phyloP scores from a whole-genome alignment of 768 basidiomycete species.

The Neoboletus subvelutipes region DNA sequence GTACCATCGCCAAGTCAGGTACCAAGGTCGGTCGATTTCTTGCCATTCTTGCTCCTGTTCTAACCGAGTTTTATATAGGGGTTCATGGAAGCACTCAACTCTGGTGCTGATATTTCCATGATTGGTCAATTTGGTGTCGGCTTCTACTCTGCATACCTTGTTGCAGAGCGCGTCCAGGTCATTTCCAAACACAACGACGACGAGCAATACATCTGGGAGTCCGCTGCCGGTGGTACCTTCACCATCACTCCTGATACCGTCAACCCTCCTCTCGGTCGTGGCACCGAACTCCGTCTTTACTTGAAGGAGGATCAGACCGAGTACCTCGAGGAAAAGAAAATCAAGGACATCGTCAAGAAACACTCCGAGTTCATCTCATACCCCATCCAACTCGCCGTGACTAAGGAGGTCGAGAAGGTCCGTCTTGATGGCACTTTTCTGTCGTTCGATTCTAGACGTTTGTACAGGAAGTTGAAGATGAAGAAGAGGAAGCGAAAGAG shows the following conservation, averaged over 20 bases:
- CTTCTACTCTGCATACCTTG: slow-evolving; percentile 99
- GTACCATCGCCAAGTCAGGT: slow-evolving; percentile 93
- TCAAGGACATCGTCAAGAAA: slow-evolving; percentile 99
- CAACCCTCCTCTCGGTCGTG: slow-evolving; percentile 90
- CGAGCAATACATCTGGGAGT: slow-evolving; percentile 99
- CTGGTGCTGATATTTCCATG: slow-evolving; percentile 91
- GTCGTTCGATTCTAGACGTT: slow-evolving; percentile 1
- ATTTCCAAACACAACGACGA: slow-evolving; percentile 99
- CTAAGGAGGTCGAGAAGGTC: slow-evolving; percentile 99
- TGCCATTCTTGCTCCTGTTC: background rate
- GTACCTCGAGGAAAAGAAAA: slow-evolving; percentile 98
- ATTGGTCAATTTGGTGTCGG: slow-evolving; percentile 99
- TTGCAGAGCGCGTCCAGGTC: slow-evolving; percentile 97
- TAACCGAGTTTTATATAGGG: slow-evolving; percentile 50
- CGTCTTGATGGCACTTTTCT: slow-evolving; percentile 19
- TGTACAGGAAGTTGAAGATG: slow-evolving; percentile 80
- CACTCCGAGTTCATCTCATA: slow-evolving; percentile 99
- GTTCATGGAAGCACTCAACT: slow-evolving; percentile 98
- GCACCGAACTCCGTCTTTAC: slow-evolving; percentile 88
- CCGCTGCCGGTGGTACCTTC: slow-evolving; percentile 99
- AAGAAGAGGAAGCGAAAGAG: slow-evolving; percentile 70
- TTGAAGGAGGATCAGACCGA: slow-evolving; percentile 99
- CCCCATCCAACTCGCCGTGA: slow-evolving; percentile 97
- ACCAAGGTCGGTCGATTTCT: slow-evolving; percentile 61
- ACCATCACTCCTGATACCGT: slow-evolving; percentile 93